These are phyloP conservation scores for Malus hybrid DNA, from an alignment of 331 rosid species.

Conservation along the genomic window DNA sequence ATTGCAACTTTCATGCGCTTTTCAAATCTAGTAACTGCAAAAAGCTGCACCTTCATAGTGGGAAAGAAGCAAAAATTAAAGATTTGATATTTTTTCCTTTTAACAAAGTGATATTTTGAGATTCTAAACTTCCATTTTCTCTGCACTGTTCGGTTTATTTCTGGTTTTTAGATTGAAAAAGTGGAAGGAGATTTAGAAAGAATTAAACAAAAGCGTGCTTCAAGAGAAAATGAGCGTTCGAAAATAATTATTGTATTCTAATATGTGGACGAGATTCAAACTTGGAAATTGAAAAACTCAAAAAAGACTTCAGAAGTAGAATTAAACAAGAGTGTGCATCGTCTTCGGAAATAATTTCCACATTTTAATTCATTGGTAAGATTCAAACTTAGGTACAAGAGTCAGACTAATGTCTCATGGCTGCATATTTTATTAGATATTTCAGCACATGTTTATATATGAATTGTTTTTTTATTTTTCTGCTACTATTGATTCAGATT, in stretches of 20 bases:
- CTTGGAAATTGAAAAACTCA: too few relatives aligned
- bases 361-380: too few relatives aligned
- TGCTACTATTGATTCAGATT: slow-evolving; percentile 30
- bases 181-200: neutral
- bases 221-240: neutral
- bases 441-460: neutral
- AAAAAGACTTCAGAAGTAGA: too few relatives aligned
- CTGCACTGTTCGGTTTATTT: too few relatives aligned
- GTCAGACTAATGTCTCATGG: neutral
- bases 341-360: too few relatives aligned
- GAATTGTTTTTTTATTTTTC: neutral
- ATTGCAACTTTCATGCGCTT: neutral
- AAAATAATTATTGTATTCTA: too few relatives aligned
- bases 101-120: too few relatives aligned
- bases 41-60: neutral
- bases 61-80: neutral
- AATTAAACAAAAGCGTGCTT: neutral
- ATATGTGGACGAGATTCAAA: neutral
- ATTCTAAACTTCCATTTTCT: too few relatives aligned
- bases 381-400: neutral
- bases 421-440: neutral
- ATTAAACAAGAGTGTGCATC: too few relatives aligned
- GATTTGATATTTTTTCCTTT: too few relatives aligned
- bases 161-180: neutral
- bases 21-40: neutral